Percentiles rank a stretch among this genome's conserved stretches.
Conservation (phyloP, 176 grass and related monocot genomes). For the Aegilops umbellulata region DNA sequence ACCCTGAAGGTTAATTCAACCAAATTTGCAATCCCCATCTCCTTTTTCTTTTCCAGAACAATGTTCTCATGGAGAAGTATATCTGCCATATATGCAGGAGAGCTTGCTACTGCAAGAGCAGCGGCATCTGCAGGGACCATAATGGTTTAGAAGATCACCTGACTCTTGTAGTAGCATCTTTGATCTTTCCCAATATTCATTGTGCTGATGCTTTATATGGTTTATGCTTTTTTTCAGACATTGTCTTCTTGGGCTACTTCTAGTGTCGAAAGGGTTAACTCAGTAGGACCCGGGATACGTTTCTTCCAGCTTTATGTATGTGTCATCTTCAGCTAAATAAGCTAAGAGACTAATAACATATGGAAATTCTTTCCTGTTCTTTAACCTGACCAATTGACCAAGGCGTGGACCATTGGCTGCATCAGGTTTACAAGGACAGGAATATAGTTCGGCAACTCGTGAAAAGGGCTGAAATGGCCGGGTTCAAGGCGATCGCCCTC, state of each 20-base stretch:
- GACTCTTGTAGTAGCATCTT: background rate
- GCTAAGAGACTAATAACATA: background rate
- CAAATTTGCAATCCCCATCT: background rate
- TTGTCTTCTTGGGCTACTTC: slow-evolving; percentile 89
- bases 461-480: slow-evolving; percentile 80
- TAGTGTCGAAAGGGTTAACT: slow-evolving; percentile 85
- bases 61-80: slow-evolving; percentile 18
- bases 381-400: background rate
- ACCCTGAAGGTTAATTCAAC: slow-evolving; percentile 63
- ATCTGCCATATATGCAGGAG: slow-evolving; percentile 49
- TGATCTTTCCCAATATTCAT: background rate
- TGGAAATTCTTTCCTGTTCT: background rate
- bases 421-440: slow-evolving; percentile 92
- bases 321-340: background rate
- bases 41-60: background rate
- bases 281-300: slow-evolving; percentile 80
- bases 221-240: slow-evolving; percentile 51
- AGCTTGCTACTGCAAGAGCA: slow-evolving; percentile 93
- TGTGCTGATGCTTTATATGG: slow-evolving; percentile 13
- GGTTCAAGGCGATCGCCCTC: slow-evolving; percentile 89
- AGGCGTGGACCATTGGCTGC: background rate
- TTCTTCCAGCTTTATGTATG: slow-evolving; percentile 98
- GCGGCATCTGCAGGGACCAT: slow-evolving; percentile 80
- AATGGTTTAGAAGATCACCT: slow-evolving; percentile 54
- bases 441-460: slow-evolving; percentile 74